Base-by-base conservation (phyloP, 176 grass and related monocot species). In the Lolium multiflorum region DNA sequence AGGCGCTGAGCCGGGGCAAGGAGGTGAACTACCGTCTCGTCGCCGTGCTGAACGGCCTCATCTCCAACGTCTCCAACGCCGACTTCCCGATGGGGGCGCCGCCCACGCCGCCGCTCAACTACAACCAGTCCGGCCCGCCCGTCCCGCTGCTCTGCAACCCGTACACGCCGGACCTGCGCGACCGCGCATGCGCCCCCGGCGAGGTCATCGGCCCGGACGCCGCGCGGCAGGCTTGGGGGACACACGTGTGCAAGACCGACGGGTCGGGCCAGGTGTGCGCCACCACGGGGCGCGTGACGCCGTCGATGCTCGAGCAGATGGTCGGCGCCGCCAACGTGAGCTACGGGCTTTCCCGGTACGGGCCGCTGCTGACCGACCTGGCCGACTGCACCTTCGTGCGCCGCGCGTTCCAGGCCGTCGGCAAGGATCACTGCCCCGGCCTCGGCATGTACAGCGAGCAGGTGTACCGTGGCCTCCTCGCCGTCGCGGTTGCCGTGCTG, bases 1-100 rank as follows among this genome's bases (percentile, higher is more conserved):
- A 90, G 48, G 88, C 90, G 63, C 74, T 94, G 11, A 46, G 64
- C 63, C 82, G 76, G 85, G 77, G 93, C 86, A 92, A 88, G 86
- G 88, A 94, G 64, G 93, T 94, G 12, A 94, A 76, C 69, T 74
- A 74, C 78, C 85, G 83, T 24, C 85, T 94, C 16, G 90, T 94
- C 3, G 58, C 21, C 49, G 66, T 92, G 26, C 64, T 94, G 79
- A 94, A 94, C 78, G 71, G 17, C 21, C 88, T 66, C 5, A 89
- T 94, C 25, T 15, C 77, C 79, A 81, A 87, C 72, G 67, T 90
- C 0, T 71, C 88, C 71, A 93, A 93, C 62, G 46, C 35, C 69
- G 43, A 82, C 78, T 24, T 73, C 56, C 80, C 84, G 55, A 78
- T 81, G 4, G 16, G 55, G 24, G 26, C 18, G 17, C 18, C n/a